Conservation (phyloP, 2,329 filamentous ascomycete species). For the Pestalotiopsis sp. region DNA sequence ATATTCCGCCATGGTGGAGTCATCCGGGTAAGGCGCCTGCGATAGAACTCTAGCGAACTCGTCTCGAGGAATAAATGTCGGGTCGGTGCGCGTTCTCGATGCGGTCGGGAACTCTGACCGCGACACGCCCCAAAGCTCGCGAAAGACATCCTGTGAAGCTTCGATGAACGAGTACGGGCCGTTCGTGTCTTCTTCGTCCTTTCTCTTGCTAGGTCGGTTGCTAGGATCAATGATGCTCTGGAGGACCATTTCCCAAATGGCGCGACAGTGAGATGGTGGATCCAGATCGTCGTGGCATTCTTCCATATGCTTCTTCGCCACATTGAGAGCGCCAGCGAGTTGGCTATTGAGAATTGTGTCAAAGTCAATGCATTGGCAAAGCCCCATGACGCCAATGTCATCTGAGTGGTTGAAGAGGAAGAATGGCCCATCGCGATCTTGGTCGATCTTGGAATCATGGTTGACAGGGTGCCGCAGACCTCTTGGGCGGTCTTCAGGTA, state of each 20-base stretch:
- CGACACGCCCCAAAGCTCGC: neutral
- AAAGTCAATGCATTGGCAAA: neutral
- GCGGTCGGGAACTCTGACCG: neutral
- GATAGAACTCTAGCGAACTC: neutral
- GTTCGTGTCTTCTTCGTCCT: neutral
- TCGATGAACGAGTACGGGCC: neutral
- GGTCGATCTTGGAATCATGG: neutral
- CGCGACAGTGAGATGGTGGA: neutral
- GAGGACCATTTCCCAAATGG: neutral
- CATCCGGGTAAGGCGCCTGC: neutral
- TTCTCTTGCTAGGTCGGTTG: neutral
- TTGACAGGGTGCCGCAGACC: neutral
- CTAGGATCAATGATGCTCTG: neutral
- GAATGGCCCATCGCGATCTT: neutral
- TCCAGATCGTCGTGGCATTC: neutral
- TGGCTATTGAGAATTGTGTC: neutral
- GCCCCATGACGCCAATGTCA: neutral
- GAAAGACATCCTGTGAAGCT: neutral
- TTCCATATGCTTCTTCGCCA: neutral
- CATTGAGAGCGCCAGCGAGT: neutral
- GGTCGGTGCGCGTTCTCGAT: neutral
- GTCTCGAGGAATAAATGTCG: neutral
- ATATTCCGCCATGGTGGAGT: neutral
- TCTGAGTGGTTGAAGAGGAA: neutral
- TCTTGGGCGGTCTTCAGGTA: neutral